A percentile compares a stretch with the other conserved stretches of the same genome.
phyloP scores from a whole-genome alignment of 116 monocot genomes.

The Thalassia testudinum region DNA sequence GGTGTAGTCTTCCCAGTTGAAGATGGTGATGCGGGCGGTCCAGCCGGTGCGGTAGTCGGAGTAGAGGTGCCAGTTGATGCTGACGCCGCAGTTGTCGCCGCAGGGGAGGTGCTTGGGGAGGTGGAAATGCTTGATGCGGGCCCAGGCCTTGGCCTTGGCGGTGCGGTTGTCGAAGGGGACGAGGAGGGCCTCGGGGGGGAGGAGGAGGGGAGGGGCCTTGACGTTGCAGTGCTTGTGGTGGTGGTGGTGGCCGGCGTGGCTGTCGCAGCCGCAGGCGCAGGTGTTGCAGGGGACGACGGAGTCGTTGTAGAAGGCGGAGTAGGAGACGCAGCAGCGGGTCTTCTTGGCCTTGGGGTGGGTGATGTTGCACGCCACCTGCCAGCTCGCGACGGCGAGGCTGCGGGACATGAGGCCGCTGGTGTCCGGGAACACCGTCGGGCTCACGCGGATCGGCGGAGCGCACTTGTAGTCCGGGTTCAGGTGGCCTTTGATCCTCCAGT shows the following conservation, averaged over 20 bases:
- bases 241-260: constrained; percentile 5
- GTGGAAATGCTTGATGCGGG: constrained; percentile 42
- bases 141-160: constrained; percentile 80
- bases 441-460: constrained; percentile 56
- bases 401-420: constrained; percentile 47
- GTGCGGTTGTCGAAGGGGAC: constrained; percentile 71
- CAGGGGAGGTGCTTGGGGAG: constrained; percentile 49
- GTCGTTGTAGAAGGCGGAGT: constrained; percentile 88
- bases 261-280: constrained; percentile 79
- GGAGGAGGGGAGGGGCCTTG: constrained; percentile 37
- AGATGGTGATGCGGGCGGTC: constrained; percentile 76
- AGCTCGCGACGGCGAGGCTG: constrained; percentile 50
- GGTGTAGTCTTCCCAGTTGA: constrained; percentile 80
- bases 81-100: constrained; percentile 76
- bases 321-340: constrained; percentile 81
- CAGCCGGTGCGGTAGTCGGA: constrained; percentile 64
- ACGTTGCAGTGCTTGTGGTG: constrained; percentile 51
- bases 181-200: constrained; percentile 80
- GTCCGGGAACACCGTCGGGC: constrained; percentile 74
- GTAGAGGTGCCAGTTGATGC: constrained; percentile 83
- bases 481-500: constrained; percentile 58
- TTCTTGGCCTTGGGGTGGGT: constrained; percentile 31
- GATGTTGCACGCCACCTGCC: constrained; percentile 92
- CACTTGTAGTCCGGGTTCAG: constrained; percentile 63
- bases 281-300: constrained; percentile 82